Evolutionary conservation across 23 red algal species (phyloP).

Genomic region (Agarophyton chilense): DNA sequence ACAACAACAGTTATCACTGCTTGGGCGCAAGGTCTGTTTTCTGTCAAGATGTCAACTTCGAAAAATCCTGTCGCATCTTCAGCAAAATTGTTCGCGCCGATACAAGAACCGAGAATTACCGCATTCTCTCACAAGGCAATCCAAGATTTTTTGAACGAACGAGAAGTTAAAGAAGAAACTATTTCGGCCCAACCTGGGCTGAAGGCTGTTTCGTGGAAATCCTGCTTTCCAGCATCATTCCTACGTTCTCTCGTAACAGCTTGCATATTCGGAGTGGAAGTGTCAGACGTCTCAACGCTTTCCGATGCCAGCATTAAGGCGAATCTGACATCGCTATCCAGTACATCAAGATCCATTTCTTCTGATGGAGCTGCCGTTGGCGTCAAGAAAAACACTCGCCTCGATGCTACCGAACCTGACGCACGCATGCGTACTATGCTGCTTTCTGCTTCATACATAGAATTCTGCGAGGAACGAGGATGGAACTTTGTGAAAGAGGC

Average conservation of each 20-base stretch:
- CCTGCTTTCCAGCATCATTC: conserved; percentile 20
- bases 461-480: conserved; percentile 2
- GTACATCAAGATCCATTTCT: neutral
- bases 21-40: no score
- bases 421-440: neutral
- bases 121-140: conserved; percentile 32
- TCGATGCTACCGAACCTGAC: conserved; percentile 18
- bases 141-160: conserved; percentile 48
- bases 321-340: neutral
- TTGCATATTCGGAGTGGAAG: neutral
- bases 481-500: conserved; percentile 20
- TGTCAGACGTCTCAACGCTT: neutral
- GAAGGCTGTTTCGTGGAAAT: neutral
- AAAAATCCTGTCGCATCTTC: no score
- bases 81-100: conserved; percentile 24
- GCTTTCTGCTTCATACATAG: conserved; percentile 7
- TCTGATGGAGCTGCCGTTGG: neutral
- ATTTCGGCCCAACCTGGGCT: neutral
- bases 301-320: neutral
- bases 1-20: no score
- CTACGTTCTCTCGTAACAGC: conserved; percentile 7
- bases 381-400: conserved; percentile 1
- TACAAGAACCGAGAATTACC: conserved; percentile 19
- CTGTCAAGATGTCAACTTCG: no score
- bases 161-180: conserved; percentile 28